phyloP scores from a whole-genome alignment of 2,329 filamentous ascomycete genomes.

The Colletotrichum siamense region DNA sequence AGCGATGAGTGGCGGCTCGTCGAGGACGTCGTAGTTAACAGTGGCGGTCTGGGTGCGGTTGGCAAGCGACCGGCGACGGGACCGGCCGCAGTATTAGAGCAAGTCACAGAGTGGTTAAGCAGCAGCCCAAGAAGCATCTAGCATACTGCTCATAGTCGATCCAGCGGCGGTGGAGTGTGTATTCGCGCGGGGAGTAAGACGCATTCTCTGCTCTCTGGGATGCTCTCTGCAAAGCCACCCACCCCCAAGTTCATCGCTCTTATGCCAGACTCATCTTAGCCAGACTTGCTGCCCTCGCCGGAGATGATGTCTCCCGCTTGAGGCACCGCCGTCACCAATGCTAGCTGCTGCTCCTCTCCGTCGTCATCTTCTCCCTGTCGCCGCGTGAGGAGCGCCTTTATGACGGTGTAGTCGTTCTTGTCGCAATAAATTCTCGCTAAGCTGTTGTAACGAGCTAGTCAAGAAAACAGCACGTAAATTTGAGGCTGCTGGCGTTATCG shows the following conservation, averaged over 20 bases:
- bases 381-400: background rate
- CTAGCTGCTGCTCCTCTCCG: background rate
- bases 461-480: background rate
- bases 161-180: background rate
- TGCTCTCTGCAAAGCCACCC: background rate
- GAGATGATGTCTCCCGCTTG: background rate
- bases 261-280: too few species aligned
- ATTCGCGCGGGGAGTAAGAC: background rate
- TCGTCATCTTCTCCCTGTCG: background rate
- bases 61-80: background rate
- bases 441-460: background rate
- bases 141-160: background rate
- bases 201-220: background rate
- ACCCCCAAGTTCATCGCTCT: too few species aligned
- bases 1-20: background rate
- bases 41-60: background rate
- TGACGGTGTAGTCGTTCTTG: background rate
- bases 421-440: background rate
- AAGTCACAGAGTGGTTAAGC: background rate
- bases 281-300: background rate
- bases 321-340: background rate
- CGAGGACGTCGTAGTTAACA: background rate
- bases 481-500: background rate
- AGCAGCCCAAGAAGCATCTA: background rate
- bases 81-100: background rate